Base-by-base conservation (phyloP, 202 grass and related monocot species). In the Eragrostis tef region DNA sequence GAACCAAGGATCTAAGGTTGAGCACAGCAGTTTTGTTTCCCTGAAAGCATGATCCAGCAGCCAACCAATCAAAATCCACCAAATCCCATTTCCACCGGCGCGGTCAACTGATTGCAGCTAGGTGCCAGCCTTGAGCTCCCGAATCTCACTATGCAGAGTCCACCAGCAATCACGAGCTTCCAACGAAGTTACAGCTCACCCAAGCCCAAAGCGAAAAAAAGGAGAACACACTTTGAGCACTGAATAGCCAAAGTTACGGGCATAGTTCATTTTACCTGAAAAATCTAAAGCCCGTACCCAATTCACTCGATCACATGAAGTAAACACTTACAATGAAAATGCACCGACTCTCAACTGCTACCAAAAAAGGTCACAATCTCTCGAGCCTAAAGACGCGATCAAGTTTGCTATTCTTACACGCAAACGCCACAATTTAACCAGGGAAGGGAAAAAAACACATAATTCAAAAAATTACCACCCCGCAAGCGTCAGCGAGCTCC, bases 121-220 rank as follows among this genome's bases (percentile, higher is more conserved):
- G 24, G 9, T 39, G 73, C 58, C 79, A 89, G 60, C 67, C 49
- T 60, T 75, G 26, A 69, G 42, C 51, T 66, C 67, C 12, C 42
- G 5, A 73, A 73, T 51, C 43, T 60, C 21, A 22, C 71, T 44
- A 72, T 27, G 24, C 64, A 49, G 64, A 46, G 42, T 39, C 48
- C 70, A 85, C 47, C 45, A 13, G 6, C 20, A 76, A 78, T 45
- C 79, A 83, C 83, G 74, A 86, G 73, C 39, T 68, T 74, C 67
- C 79, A 83, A 43, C 68, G 34, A 64, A 54, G 24, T 53, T 83
- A 79, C 87, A 89, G 83, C 19, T 86, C 83, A 83, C 67, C 58
- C 26, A 61, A 76, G 8, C 67, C 67, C 60, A 20, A 73, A 89
- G 67, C 49, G 1, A 82, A 73, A 75, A 9, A 31, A 9, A 31